phyloP scores from a whole-genome alignment of 2,329 filamentous ascomycete species.

The Talaromyces sp. region DNA sequence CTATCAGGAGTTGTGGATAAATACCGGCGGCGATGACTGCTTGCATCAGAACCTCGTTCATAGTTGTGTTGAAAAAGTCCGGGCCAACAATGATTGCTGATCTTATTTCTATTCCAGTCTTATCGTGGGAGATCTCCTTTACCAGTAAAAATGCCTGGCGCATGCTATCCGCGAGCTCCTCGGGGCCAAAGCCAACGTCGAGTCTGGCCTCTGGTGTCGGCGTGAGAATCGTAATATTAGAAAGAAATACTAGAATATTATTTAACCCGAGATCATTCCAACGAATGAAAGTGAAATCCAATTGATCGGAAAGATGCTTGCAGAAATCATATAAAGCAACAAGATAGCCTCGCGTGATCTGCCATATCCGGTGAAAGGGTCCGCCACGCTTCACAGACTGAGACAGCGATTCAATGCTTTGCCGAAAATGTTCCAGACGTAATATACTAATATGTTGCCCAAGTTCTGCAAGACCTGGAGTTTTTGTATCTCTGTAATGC shows the following conservation, averaged over 20 bases:
- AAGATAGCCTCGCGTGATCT: background rate
- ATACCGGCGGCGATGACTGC: background rate
- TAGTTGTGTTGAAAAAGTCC: background rate
- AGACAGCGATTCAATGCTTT: background rate
- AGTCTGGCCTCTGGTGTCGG: background rate
- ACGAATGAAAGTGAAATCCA: background rate
- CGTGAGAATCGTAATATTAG: background rate
- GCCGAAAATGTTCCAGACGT: background rate
- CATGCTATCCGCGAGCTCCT: background rate
- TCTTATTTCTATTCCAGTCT: background rate
- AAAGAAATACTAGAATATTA: background rate
- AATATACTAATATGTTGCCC: background rate
- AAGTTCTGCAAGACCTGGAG: background rate
- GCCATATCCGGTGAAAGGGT: background rate
- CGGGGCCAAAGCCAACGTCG: background rate
- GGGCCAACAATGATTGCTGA: background rate
- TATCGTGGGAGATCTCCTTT: background rate
- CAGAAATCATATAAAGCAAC: background rate
- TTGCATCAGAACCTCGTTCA: background rate
- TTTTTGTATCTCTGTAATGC: background rate
- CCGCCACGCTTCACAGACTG: background rate
- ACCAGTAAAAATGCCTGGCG: background rate
- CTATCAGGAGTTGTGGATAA: background rate
- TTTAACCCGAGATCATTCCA: background rate
- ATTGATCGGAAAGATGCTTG: background rate